phyloP scores from a whole-genome alignment of 1,284 basidiomycete genomes.

The Ganoderma sp. region DNA sequence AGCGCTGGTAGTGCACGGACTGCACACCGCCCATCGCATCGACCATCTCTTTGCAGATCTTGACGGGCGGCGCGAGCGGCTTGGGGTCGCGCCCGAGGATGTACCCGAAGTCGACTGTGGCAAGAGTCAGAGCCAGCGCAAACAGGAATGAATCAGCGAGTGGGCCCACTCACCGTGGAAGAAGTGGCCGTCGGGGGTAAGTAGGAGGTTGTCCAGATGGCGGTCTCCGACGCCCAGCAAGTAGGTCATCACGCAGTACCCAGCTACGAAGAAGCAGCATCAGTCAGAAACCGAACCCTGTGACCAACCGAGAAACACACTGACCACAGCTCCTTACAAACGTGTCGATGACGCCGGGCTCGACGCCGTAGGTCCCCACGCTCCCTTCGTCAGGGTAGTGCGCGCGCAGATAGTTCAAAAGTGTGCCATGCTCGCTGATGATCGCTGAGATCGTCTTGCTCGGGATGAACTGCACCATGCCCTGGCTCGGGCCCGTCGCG shows the following conservation, averaged over 20 bases:
- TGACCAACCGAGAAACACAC: constrained; percentile 40
- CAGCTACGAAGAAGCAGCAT: constrained; percentile 60
- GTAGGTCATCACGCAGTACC: constrained; percentile 98
- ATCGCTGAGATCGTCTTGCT: constrained; percentile 96
- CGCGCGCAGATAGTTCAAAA: constrained; percentile 88
- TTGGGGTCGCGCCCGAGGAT: constrained; percentile 98
- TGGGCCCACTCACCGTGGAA: constrained; percentile 72
- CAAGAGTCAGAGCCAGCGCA: constrained; percentile 22
- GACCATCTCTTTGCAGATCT: constrained; percentile 99
- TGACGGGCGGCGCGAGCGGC: constrained; percentile 96
- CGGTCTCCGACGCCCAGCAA: constrained; percentile 96
- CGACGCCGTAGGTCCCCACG: constrained; percentile 91
- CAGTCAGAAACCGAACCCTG: constrained; percentile 2
- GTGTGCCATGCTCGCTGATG: constrained; percentile 89
- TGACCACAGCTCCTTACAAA: constrained; percentile 96
- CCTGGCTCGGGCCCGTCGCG: constrained; percentile 90
- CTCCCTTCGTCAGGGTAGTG: constrained; percentile 92
- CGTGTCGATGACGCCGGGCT: constrained; percentile 91
- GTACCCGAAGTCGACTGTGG: constrained; percentile 95
- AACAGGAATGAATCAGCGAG: not conserved
- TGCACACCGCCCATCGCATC: constrained; percentile 98
- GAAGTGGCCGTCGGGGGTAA: constrained; percentile 86
- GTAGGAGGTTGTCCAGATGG: constrained; percentile 94
- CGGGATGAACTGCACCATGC: constrained; percentile 96
- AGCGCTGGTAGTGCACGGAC: constrained; percentile 90